Evolutionary conservation across 352 stramenopile species (phyloP), one percentile per base, ranked within the genome.

Genomic region (Globisporangium nunn): DNA sequence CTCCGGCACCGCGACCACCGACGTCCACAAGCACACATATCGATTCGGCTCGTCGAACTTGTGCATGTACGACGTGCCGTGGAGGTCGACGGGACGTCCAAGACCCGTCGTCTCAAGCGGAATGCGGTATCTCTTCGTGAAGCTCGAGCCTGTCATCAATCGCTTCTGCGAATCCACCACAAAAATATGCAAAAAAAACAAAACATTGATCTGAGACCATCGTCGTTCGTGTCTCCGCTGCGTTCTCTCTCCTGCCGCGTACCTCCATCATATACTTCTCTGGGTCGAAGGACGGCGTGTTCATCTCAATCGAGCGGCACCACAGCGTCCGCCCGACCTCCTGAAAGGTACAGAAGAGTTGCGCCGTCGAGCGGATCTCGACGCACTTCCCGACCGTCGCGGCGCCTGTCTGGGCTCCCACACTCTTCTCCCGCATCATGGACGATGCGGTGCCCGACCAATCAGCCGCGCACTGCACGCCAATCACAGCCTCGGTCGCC

Each of bases 41-140:
- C 57, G 57, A 17, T 31, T 6, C 11, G 12, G 6, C 15, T 62
- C 50, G 44, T 53, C 57, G 31, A 62, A 62, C 40, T 53, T 56
- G 41, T 46, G 41, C 49, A 57, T 56, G 40, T 48, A 46, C 28
- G 57, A 62, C 15, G 40, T 53, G n/a, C 57, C 41, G 11, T 49
- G 12, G 40, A 62, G 50, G 11, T 45, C 45, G 14, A 62, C 23
- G 6, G 44, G 44, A n/a, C 33, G 35, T 23, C 6, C 15, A 8
- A 29, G 2, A 12, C 28, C 17, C 17, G 31, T 43, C n/a, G 35
- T 23, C 15, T 44, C 47, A 15, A 57, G 28, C 11, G 41, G 31
- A 15, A 62, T 40, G 14, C 12, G 23, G 30, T 57, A 62, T 11
- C 6, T 53, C 30, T 47, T 58, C 4, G 23, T 18, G 11, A 48